Conservation (phyloP, 1,284 basidiomycete genomes). For the Malassezia obtusa region DNA sequence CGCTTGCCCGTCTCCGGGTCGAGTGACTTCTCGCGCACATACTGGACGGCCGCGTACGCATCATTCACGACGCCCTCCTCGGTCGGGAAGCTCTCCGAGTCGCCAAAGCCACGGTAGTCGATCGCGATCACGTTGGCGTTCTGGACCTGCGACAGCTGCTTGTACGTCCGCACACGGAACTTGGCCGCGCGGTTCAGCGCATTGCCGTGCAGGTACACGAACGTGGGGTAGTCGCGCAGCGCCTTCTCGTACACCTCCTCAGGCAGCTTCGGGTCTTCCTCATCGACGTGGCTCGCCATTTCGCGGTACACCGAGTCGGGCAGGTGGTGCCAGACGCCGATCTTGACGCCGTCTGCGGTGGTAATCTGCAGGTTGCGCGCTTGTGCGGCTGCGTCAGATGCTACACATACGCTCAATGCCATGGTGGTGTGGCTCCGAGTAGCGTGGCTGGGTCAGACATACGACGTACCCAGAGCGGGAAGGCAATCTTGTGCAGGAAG, state of each 20-base stretch:
- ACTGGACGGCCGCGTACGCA: constrained; percentile 70
- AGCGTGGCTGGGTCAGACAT: constrained; percentile 9
- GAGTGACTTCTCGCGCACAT: constrained; percentile 52
- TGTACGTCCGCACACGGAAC: constrained; percentile 60
- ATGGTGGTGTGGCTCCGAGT: constrained; percentile 16
- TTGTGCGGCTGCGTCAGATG: constrained; percentile 58
- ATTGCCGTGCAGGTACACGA: constrained; percentile 70
- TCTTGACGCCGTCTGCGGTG: constrained; percentile 64
- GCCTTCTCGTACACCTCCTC: constrained; percentile 21
- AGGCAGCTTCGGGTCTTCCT: constrained; percentile 20
- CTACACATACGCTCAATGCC: constrained; percentile 9
- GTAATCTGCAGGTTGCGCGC: constrained; percentile 62
- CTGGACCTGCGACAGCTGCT: constrained; percentile 58
- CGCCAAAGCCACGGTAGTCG: constrained; percentile 86
- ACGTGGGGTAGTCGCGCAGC: constrained; percentile 23
- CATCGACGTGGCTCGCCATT: constrained; percentile 22
- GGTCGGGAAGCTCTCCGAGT: constrained; percentile 67
- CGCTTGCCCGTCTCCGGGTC: constrained; percentile 21
- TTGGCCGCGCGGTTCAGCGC: constrained; percentile 63
- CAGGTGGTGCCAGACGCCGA: constrained; percentile 53
- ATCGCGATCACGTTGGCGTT: constrained; percentile 68
- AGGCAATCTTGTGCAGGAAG: constrained; percentile 61
- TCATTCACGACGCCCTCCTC: constrained; percentile 67
- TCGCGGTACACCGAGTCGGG: constrained; percentile 55
- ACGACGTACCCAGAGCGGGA: constrained; percentile 54